Conservation (phyloP, 495 filamentous ascomycete genomes). For the Chaetomium cochliodes region DNA sequence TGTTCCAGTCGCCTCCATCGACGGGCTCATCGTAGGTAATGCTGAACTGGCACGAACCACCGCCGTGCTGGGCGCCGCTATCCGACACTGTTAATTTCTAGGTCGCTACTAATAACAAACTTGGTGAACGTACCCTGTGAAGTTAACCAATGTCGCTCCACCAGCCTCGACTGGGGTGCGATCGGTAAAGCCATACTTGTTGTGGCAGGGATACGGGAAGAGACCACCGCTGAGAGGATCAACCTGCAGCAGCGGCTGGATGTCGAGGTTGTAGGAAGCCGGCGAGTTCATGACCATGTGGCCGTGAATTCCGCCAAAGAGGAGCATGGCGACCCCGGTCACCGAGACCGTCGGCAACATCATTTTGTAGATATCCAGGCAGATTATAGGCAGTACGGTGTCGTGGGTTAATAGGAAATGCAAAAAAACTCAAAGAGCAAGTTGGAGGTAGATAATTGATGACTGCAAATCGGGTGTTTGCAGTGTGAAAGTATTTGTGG, state of each 20-base stretch:
- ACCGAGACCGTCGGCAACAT: slow-evolving; percentile 13
- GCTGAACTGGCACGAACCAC: slow-evolving; percentile 76
- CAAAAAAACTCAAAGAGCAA: neutral
- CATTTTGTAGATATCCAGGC: neutral
- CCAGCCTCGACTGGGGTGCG: slow-evolving; percentile 48
- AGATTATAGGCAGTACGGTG: too few species aligned
- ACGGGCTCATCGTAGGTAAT: slow-evolving; percentile 64
- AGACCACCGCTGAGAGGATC: slow-evolving; percentile 56
- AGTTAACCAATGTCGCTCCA: slow-evolving; percentile 44
- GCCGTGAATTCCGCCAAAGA: slow-evolving; percentile 49
- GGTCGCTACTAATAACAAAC: too few species aligned
- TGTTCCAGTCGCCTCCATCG: slow-evolving; percentile 39
- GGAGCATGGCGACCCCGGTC: slow-evolving; percentile 22
- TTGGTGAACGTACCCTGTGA: slow-evolving; percentile 34
- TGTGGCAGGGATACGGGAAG: slow-evolving; percentile 71
- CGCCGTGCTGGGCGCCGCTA: slow-evolving; percentile 63
- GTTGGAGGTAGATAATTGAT: neutral
- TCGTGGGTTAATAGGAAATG: neutral
- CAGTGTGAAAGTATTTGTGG: too few species aligned
- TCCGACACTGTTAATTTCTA: neutral
- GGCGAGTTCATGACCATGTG: slow-evolving; percentile 70
- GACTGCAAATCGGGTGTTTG: neutral
- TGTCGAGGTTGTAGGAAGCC: slow-evolving; percentile 50
- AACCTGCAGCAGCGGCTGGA: slow-evolving; percentile 45
- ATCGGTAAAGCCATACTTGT: slow-evolving; percentile 36